Evolutionary conservation across 805 yeast species (phyloP).

Genomic region (Jamesozyma jinghongensis): DNA sequence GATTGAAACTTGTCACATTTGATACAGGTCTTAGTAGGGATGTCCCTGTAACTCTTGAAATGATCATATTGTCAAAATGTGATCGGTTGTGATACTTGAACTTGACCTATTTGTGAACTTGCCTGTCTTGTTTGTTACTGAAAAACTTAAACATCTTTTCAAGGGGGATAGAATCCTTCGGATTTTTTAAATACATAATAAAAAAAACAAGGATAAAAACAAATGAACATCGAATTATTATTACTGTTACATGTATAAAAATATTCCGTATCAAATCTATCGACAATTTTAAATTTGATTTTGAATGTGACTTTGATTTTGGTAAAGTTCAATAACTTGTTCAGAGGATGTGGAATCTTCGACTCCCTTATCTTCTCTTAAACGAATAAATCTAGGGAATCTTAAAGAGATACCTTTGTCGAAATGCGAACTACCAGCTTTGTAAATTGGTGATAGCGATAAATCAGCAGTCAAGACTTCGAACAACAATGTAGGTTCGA

Average conservation of each 20-base stretch:
- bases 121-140: too few relatives aligned
- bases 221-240: too few relatives aligned
- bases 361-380: constrained; percentile 76
- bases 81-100: too few relatives aligned
- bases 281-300: constrained; percentile 2
- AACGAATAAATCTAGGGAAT: constrained; percentile 77
- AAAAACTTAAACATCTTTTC: too few relatives aligned
- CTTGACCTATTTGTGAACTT: too few relatives aligned
- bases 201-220: too few relatives aligned
- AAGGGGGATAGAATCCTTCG: too few relatives aligned
- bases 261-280: too few relatives aligned
- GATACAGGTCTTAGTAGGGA: not conserved
- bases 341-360: constrained; percentile 84
- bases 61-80: constrained; percentile 1
- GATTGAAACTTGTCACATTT: not conserved
- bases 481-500: constrained; percentile 75
- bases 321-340: constrained; percentile 77
- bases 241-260: too few relatives aligned
- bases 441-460: constrained; percentile 79
- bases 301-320: constrained; percentile 46
- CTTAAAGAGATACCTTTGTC: constrained; percentile 82
- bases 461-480: constrained; percentile 90
- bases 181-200: too few relatives aligned
- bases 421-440: constrained; percentile 64
- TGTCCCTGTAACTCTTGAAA: constrained; percentile 1